A percentile compares a stretch with the other conserved stretches of the same genome.
Evolutionary conservation across 2,329 filamentous ascomycete species (phyloP).

Genomic region (Meredithiella fracta): DNA sequence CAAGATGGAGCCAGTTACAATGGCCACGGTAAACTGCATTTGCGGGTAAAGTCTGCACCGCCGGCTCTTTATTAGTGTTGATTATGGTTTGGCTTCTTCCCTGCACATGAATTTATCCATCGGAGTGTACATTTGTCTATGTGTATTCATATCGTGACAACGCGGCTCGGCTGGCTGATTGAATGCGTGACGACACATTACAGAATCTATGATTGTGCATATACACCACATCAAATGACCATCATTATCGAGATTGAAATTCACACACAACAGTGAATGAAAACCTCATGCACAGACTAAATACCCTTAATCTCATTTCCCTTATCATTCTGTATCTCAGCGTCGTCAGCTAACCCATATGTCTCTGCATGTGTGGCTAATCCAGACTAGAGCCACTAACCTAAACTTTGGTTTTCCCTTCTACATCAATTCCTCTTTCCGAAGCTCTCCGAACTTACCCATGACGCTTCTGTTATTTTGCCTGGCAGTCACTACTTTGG

Average conservation of each 20-base stretch:
- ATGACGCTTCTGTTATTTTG: neutral
- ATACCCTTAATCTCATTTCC: neutral
- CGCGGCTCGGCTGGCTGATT: neutral
- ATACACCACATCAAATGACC: too few relatives aligned
- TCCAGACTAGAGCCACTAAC: neutral
- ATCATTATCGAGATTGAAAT: neutral
- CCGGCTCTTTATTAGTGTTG: neutral
- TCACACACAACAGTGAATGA: neutral
- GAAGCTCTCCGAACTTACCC: neutral
- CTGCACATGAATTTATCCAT: too few relatives aligned
- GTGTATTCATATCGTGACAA: neutral
- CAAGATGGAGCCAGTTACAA: neutral
- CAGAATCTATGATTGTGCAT: too few relatives aligned
- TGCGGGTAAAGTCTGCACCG: neutral
- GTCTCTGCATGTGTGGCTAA: neutral
- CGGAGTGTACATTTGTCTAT: neutral
- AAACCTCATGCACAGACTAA: neutral
- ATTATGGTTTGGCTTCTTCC: neutral
- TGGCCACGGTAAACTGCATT: neutral
- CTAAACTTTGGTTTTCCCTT: neutral
- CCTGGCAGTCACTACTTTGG: neutral
- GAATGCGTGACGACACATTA: too few relatives aligned
- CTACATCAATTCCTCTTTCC: neutral
- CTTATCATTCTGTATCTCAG: neutral
- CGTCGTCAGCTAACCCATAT: neutral